Evolutionary conservation across 78 protist species (phyloP), one percentile per base, ranked within the genome.

Genomic region (Corallochytrium limacisporum): DNA sequence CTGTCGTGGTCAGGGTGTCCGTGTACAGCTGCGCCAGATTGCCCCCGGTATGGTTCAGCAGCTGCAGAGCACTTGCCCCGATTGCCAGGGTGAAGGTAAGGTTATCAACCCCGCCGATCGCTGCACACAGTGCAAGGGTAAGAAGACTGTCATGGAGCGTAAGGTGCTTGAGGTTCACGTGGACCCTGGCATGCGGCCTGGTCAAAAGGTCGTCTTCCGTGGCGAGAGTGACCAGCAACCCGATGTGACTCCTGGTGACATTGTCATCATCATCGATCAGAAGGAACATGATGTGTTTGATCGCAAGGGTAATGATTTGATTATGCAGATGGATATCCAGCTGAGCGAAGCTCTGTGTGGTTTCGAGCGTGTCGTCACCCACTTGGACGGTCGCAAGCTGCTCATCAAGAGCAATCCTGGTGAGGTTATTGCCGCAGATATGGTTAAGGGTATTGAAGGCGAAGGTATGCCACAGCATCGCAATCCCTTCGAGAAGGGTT

Each of bases 381-480:
- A 86, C 50, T 81, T 95, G 26, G 97, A 92, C 74, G 94, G 78
- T n/a, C 65, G 95, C 40, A 62, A 43, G 26, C 69, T 92, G 31
- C 38, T 75, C 51, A 74, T 88, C 40, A 77, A 24, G 62, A 28
- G 77, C 6, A 40, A 24, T 31, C 81, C 84, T 1, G 91, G 92
- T 29, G 66, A 67, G 50, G 73, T 78, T 15, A 33, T 66, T 9
- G 16, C 28, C 28, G 42, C 22, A 10, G 18, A 4, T 53, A 13
- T 18, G 56, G 78, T 81, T 56, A 84, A 76, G 77, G 65, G 72
- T 7, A 75, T 95, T 54, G 39, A 63, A 32, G 69, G 75, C 62
- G 97, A 95, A 77, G 98, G 98, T 61, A 87, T 95, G 95, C 98
- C 98, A 35, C 62, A 56, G 29, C 69, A 85, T 80, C 62, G 68